A percentile compares a stretch with the other conserved stretches of the same genome.
Evolutionary conservation across 2,329 filamentous ascomycete genomes (phyloP).

Genomic region (Aspergillus melleus): DNA sequence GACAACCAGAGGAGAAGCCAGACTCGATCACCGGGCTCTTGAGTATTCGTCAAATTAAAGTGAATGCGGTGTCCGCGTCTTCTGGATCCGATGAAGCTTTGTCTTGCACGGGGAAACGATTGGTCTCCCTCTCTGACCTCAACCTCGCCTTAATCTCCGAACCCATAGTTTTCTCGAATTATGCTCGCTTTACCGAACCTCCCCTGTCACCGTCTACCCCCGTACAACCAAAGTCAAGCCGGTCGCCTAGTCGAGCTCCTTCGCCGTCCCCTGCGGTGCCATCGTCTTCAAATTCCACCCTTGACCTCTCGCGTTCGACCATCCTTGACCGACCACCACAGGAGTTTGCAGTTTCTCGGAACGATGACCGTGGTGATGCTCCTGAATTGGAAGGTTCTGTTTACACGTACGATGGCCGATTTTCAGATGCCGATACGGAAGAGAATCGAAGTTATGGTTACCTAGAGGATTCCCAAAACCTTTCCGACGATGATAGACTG

Average conservation of each 20-base stretch:
- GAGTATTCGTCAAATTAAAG: conserved; percentile 35
- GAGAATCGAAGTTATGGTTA: conserved; percentile 26
- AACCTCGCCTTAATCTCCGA: conserved; percentile 50
- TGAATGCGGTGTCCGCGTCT: conserved; percentile 31
- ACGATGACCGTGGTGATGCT: conserved; percentile 2
- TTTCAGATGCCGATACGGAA: conserved; percentile 45
- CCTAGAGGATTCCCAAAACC: conserved; percentile 26
- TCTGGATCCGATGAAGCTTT: conserved; percentile 22
- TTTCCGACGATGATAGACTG: conserved; percentile 31
- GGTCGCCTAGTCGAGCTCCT: conserved; percentile 29
- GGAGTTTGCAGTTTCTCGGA: neutral
- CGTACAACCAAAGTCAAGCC: conserved; percentile 34
- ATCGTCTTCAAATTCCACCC: conserved; percentile 23
- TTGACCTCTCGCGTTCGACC: conserved; percentile 40
- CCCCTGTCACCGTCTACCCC: conserved; percentile 35
- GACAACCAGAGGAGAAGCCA: conserved; percentile 35
- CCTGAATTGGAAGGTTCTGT: conserved; percentile 31
- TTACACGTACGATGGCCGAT: conserved; percentile 41
- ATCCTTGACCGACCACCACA: conserved; percentile 34
- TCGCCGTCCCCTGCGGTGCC: conserved; percentile 20
- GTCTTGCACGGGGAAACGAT: conserved; percentile 42
- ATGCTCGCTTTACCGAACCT: conserved; percentile 39
- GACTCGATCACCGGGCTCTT: conserved; percentile 39
- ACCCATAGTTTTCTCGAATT: conserved; percentile 49
- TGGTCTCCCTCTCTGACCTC: conserved; percentile 47